Percentiles rank a stretch among this genome's conserved stretches.
Evolutionary conservation across 2,329 filamentous ascomycete genomes (phyloP).

Genomic region (Chaetomiaceae sp.): DNA sequence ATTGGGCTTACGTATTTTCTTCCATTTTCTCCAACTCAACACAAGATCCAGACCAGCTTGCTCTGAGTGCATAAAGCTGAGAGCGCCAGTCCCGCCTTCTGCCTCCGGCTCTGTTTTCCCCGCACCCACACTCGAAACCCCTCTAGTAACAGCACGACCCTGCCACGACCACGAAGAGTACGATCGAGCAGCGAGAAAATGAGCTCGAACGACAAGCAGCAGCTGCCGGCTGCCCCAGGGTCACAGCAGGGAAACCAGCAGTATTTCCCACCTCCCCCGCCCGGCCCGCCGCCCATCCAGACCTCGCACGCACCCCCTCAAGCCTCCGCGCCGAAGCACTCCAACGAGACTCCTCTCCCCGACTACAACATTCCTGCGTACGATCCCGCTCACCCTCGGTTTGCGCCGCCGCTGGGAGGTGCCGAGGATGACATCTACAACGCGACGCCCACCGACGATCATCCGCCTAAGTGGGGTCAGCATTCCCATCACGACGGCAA

Average conservation of each 20-base stretch:
- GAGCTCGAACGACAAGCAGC: slow-evolving; percentile 15
- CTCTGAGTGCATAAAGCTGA: too few species aligned
- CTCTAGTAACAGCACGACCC: not conserved
- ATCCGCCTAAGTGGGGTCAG: slow-evolving; percentile 16
- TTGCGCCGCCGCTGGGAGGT: slow-evolving; percentile 11
- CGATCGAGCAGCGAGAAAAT: not conserved
- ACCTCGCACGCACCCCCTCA: too few species aligned
- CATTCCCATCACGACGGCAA: slow-evolving; percentile 4
- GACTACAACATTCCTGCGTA: slow-evolving; percentile 24
- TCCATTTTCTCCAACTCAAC: too few species aligned
- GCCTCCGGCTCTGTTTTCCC: too few species aligned
- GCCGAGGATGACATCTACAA: slow-evolving; percentile 22
- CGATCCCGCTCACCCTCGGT: slow-evolving; percentile 21
- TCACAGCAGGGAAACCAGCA: slow-evolving; percentile 14
- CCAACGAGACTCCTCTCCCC: slow-evolving; percentile 24
- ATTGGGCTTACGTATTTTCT: too few species aligned
- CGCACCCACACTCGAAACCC: not conserved
- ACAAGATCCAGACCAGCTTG: too few species aligned
- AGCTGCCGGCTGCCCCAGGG: slow-evolving; percentile 2
- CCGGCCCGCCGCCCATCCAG: slow-evolving; percentile 24
- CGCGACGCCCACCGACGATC: slow-evolving; percentile 19
- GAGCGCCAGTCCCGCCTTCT: too few species aligned
- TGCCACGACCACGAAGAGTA: not conserved
- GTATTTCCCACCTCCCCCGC: slow-evolving; percentile 25
- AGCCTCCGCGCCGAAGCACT: slow-evolving; percentile 18